Conservation (phyloP, 2,329 filamentous ascomycete species). For the Diplocarpon rosae region DNA sequence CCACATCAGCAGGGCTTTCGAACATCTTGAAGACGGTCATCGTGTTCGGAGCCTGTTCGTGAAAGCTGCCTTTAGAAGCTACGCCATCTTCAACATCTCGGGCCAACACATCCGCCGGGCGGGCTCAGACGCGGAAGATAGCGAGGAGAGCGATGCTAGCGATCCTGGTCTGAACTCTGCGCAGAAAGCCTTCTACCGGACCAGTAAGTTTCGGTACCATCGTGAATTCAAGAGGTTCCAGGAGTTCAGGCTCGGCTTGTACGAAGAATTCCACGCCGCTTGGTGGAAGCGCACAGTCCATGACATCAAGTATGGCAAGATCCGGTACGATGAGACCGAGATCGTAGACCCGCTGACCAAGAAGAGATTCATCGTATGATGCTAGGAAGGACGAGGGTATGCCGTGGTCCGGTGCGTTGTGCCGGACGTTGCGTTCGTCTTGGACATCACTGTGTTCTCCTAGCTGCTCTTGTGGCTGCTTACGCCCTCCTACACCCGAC, state of each 20-base stretch:
- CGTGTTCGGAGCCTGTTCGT: background rate
- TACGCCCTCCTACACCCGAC: too few relatives aligned
- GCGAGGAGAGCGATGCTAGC: background rate
- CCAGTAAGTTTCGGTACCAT: background rate
- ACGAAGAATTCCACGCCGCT: background rate
- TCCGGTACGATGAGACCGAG: background rate
- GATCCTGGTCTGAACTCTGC: background rate
- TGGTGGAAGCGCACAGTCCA: background rate
- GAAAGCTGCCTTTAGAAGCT: background rate
- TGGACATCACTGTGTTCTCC: too few relatives aligned
- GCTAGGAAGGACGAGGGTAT: background rate
- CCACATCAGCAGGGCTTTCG: background rate
- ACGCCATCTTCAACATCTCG: background rate
- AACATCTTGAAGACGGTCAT: background rate
- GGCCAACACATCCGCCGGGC: background rate
- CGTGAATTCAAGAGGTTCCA: background rate
- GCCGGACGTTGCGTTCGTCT: too few relatives aligned
- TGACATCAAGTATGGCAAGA: background rate
- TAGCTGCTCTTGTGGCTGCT: too few relatives aligned
- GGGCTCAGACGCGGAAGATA: background rate
- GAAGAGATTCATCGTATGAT: background rate
- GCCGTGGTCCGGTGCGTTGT: too few relatives aligned
- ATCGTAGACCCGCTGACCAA: conserved; percentile 6
- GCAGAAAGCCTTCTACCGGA: background rate
- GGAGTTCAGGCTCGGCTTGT: background rate